Evolutionary conservation across 2,329 filamentous ascomycete genomes (phyloP).

Genomic region (Fusarium begoniae): DNA sequence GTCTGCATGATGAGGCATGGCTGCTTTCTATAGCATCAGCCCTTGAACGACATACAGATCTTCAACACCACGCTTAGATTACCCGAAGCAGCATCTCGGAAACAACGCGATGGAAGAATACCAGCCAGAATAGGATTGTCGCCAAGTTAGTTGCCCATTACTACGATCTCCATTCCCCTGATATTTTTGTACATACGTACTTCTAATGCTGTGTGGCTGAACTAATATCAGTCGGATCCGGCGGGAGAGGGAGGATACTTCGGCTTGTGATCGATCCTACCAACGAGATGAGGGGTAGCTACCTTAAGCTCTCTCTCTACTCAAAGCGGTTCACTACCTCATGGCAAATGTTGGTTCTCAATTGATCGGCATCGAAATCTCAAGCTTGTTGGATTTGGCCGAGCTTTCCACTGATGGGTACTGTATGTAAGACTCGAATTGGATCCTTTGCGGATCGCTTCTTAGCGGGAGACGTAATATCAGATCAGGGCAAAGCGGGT

Average conservation of each 20-base stretch:
- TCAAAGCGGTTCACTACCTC: conserved; percentile 2
- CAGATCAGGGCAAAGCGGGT: conserved; percentile 33
- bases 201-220: conserved; percentile 20
- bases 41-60: conserved; percentile 3
- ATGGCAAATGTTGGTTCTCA: neutral
- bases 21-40: neutral
- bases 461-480: conserved; percentile 28
- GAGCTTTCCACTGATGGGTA: conserved; percentile 1
- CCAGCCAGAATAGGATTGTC: neutral
- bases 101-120: neutral
- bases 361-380: conserved; percentile 11
- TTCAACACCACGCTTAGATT: conserved; percentile 1
- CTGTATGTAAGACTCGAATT: neutral
- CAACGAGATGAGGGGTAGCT: conserved; percentile 24
- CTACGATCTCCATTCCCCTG: neutral
- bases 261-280: neutral
- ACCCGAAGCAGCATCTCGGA: neutral
- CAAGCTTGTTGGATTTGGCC: neutral
- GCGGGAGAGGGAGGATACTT: conserved; percentile 8
- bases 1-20: neutral
- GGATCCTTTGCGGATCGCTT: conserved; percentile 7
- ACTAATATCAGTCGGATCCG: conserved; percentile 17
- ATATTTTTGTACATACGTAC: neutral
- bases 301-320: conserved; percentile 6
- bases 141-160: conserved; percentile 18